Base-by-base conservation (phyloP, 805 yeast species). In the Blastobotrys mokoenaii region DNA sequence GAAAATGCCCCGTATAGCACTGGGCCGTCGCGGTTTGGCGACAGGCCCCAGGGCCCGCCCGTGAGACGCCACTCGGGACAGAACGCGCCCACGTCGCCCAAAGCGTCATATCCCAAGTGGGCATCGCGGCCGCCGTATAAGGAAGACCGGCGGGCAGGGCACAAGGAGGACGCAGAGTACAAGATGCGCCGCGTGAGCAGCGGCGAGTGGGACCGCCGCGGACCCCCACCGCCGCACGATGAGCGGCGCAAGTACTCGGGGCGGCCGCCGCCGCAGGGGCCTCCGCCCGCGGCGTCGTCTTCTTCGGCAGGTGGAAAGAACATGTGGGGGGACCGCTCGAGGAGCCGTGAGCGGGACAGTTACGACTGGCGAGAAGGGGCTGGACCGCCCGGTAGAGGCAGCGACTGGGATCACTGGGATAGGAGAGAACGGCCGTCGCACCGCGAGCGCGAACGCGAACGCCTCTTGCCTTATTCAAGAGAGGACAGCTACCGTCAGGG, bases 381-480 rank as follows among this genome's bases (percentile, higher is more conserved):
- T 29, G 31, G 20, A 3, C 18, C 15, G 11, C 37, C 18, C 12
- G 38, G 15, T 10, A 30, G 43, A 22, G 15, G 38, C n/a, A 16
- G 40, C 9, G 45, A 40, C 25, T 37, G 41, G 42, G 48, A 37
- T 20, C 44, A 41, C 27, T 34, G 44, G 41, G 49, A 46, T 11
- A 35, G 41, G 17, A 16, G 50, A 17, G 37, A 41, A 22, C 37
- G 44, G 20, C 37, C 30, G 14, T 15, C 38, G 6, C 27, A 43
- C 15, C 38, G 45, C 12, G 50, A 46, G 17, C 40, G 47, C 39
- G 51, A 49, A 15, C 43, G 51, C 4, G 53, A 49, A 11, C 37
- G 51, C 7, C 27, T 22, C 7, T 8, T 22, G 27, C 25, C 50
- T 20, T n/a, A 36, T 36, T 12, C 39, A 3, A 16, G 40, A 22